Percentiles rank a stretch among this genome's conserved stretches.
Conservation (phyloP, 2,329 filamentous ascomycete species). For the Cordyceps cicadae region DNA sequence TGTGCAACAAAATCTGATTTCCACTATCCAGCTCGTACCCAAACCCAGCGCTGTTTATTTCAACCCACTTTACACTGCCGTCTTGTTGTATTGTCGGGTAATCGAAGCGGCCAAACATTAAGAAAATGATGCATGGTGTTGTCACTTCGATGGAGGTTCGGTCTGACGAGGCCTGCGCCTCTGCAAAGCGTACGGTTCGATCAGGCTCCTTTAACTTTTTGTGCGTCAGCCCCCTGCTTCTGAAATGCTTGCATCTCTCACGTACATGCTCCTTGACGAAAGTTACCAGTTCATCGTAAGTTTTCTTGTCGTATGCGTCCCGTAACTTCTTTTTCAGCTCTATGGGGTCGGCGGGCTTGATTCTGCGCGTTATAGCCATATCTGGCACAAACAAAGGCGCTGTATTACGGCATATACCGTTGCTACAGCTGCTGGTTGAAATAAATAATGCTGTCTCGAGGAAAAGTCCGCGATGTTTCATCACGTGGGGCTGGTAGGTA, state of each 20-base stretch:
- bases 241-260: no score
- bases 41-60: not conserved
- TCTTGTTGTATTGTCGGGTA: not conserved
- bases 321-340: not conserved
- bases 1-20: not conserved
- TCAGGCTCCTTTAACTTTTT: not conserved
- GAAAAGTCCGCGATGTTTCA: not conserved
- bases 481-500: not conserved
- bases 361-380: not conserved
- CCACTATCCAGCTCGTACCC: not conserved
- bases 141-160: not conserved
- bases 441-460: not conserved
- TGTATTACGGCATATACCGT: not conserved
- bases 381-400: not conserved
- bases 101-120: not conserved
- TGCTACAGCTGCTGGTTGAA: no score
- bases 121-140: not conserved
- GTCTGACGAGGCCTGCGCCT: not conserved
- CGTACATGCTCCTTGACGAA: not conserved
- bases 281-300: not conserved
- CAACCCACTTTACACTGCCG: not conserved
- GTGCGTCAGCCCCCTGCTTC: not conserved
- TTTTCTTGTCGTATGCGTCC: not conserved
- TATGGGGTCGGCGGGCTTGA: not conserved
- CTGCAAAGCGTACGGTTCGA: not conserved